These are phyloP conservation scores for Russula olivacea DNA, from an alignment of 768 basidiomycete genomes.

Conservation along the genomic window DNA sequence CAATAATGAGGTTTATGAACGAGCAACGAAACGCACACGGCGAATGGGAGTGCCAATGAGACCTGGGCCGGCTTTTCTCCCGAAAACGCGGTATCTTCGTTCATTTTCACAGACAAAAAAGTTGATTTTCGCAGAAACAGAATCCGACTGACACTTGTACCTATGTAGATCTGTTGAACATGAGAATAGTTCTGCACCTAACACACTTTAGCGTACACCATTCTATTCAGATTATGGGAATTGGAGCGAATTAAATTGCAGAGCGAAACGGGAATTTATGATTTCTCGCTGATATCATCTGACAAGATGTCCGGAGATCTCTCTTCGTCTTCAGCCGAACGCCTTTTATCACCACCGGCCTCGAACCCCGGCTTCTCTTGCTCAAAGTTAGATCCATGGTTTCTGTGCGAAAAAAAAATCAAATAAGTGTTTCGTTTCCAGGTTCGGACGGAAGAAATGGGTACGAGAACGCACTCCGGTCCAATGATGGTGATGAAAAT, in stretches of 20 bases:
- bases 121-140: no score
- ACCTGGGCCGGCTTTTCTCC: no score
- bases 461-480: conserved; percentile 50
- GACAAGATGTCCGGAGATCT: not conserved
- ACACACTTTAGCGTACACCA: conserved; percentile 1
- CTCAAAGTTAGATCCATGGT: conserved; percentile 63
- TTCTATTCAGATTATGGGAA: not conserved
- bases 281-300: not conserved
- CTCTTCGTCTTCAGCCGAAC: not conserved
- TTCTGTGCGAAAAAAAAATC: conserved; percentile 20
- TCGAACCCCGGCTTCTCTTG: conserved; percentile 74
- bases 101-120: no score
- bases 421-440: conserved; percentile 4
- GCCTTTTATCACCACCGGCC: conserved; percentile 51
- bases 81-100: no score
- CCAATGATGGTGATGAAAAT: conserved; percentile 73
- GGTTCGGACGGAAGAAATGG: not conserved
- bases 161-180: no score
- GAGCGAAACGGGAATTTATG: not conserved
- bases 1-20: no score
- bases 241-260: not conserved
- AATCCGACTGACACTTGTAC: no score
- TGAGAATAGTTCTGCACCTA: not conserved
- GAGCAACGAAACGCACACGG: no score
- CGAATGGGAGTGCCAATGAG: no score